Percentiles rank a stretch among this genome's conserved stretches.
phyloP scores from a whole-genome alignment of 306 rosid genomes.

The Quercus rubra region DNA sequence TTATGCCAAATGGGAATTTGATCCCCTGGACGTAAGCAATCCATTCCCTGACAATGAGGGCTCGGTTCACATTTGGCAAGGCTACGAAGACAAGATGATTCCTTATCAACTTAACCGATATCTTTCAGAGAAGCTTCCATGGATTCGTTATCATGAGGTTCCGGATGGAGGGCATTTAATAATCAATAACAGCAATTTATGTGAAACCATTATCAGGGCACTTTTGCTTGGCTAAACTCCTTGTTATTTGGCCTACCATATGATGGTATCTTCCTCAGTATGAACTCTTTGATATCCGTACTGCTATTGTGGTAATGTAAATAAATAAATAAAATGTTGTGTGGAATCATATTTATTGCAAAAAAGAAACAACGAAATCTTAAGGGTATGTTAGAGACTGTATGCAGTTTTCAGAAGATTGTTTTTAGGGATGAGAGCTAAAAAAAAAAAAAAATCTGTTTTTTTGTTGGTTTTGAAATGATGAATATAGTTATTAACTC shows the following conservation, averaged over 20 bases:
- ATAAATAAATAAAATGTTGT: background rate
- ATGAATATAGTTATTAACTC: too few species aligned
- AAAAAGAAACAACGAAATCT: background rate
- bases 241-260: background rate
- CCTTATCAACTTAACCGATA: conserved; percentile 46
- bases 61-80: conserved; percentile 76
- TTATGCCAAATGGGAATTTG: conserved; percentile 67
- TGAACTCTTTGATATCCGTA: background rate
- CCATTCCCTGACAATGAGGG: conserved; percentile 53
- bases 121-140: conserved; percentile 50
- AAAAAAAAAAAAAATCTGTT: too few species aligned
- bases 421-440: too few species aligned
- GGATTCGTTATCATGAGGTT: conserved; percentile 85
- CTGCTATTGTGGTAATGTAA: background rate
- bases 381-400: too few species aligned
- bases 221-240: conserved; percentile 40
- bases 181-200: conserved; percentile 20
- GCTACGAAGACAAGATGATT: conserved; percentile 49
- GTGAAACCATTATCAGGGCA: conserved; percentile 51
- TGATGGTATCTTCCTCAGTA: background rate
- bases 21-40: conserved; percentile 39
- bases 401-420: too few species aligned
- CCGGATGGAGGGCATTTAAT: conserved; percentile 56
- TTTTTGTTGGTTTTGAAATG: too few species aligned
- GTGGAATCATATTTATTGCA: background rate